Conservation (phyloP, 164 flowering plant species). For the Sextonia rubra region DNA sequence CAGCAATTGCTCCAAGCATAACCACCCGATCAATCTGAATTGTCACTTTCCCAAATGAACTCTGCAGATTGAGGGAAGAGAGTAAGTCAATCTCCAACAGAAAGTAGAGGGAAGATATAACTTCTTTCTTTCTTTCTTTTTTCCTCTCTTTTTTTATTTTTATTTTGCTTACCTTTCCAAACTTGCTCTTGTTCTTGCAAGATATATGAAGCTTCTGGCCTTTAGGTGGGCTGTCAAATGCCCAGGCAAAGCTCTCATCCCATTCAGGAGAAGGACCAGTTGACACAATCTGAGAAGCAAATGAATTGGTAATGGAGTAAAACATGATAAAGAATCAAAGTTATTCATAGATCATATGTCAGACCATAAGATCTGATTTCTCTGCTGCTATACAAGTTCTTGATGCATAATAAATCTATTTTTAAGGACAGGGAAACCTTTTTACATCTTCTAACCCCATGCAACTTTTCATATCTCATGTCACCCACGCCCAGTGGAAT, state of each 20-base stretch:
- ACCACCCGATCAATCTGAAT: conserved; percentile 96
- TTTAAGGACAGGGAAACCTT: no score
- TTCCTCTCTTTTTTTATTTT: neutral
- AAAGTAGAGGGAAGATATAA: neutral
- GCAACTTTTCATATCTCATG: neutral
- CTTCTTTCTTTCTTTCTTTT: neutral
- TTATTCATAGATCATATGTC: neutral
- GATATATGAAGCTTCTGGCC: conserved; percentile 98
- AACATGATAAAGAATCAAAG: no score
- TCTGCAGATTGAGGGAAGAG: conserved; percentile 40
- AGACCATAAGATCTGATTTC: neutral
- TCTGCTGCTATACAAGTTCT: neutral
- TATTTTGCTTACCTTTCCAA: conserved; percentile 73
- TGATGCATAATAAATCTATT: no score
- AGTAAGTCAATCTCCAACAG: neutral
- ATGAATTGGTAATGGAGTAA: neutral
- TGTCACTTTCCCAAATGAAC: conserved; percentile 92
- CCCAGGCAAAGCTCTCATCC: conserved; percentile 93
- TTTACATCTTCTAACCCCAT: no score
- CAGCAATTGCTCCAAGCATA: conserved; percentile 92
- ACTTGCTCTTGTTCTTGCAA: conserved; percentile 98
- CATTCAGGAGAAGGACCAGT: conserved; percentile 96
- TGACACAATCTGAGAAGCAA: conserved; percentile 57
- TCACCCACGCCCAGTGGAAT: neutral
- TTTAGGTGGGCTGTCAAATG: conserved; percentile 95